A percentile compares a stretch with the other conserved stretches of the same genome.
These are phyloP conservation scores for Artemisia tridentata DNA, from an alignment of 129 eudicot genomes.

Conservation along the genomic window DNA sequence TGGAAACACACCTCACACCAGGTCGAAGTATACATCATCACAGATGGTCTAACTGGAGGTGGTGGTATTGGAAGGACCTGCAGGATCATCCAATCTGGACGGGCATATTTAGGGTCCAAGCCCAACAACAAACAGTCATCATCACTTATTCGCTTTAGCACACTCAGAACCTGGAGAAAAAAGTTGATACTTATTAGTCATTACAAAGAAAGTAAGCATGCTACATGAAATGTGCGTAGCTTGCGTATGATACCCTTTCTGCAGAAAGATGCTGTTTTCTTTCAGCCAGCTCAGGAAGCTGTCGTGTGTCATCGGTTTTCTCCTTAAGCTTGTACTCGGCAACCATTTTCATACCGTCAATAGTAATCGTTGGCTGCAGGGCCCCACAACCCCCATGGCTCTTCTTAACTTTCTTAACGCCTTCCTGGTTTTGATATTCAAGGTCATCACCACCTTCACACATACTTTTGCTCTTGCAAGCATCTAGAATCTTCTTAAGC, in stretches of 20 bases:
- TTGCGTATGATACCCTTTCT: constrained; percentile 56
- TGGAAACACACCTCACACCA: constrained; percentile 75
- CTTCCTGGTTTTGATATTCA: constrained; percentile 42
- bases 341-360: constrained; percentile 92
- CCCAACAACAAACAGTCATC: constrained; percentile 86
- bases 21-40: constrained; percentile 95
- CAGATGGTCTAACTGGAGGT: constrained; percentile 98
- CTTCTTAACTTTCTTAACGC: constrained; percentile 75
- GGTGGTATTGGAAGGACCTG: constrained; percentile 97
- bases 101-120: constrained; percentile 84
- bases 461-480: constrained; percentile 77
- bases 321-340: constrained; percentile 92
- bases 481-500: constrained; percentile 64
- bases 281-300: constrained; percentile 95
- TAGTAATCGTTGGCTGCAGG: constrained; percentile 85
- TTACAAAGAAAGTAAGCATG: neutral
- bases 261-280: constrained; percentile 86
- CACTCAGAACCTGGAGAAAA: constrained; percentile 66
- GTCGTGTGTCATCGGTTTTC: constrained; percentile 79
- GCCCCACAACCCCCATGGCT: constrained; percentile 95
- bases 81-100: constrained; percentile 98
- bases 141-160: constrained; percentile 77
- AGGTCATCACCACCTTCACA: constrained; percentile 72
- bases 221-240: neutral
- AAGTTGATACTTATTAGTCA: constrained; percentile 3